Evolutionary conservation across 108 stramenopile genomes (phyloP).

Genomic region (Seminavis robusta): DNA sequence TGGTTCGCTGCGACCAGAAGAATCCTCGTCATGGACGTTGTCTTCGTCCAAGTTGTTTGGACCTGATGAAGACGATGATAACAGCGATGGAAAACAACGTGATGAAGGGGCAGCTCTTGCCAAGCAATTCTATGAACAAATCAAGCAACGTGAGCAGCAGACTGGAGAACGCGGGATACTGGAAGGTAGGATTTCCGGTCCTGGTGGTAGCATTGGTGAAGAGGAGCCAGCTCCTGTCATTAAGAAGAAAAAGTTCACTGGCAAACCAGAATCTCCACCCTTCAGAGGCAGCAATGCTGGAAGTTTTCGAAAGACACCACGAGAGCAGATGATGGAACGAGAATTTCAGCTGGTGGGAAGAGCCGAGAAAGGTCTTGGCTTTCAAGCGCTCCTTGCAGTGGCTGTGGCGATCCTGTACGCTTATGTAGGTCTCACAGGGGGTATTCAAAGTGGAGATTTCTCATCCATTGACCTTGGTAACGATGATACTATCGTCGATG

Average conservation of each 20-base stretch:
- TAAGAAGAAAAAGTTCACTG: conserved; percentile 2
- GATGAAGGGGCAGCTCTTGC: not conserved
- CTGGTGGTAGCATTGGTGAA: not conserved
- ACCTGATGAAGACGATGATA: conserved; percentile 4
- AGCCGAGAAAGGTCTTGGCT: conserved; percentile 3
- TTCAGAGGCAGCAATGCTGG: not conserved
- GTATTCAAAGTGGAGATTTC: conserved; percentile 20
- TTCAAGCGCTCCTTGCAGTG: conserved; percentile 22
- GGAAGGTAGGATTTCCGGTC: not conserved
- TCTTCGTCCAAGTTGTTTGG: conserved; percentile 1
- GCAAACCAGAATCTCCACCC: not conserved
- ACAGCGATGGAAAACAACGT: not conserved
- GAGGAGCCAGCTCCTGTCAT: not conserved
- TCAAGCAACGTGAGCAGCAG: not conserved
- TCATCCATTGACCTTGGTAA: too few species aligned
- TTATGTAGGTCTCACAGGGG: conserved; percentile 25
- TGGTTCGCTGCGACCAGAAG: too few species aligned
- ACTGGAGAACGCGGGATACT: not conserved
- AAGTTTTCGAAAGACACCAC: not conserved
- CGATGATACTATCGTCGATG: too few species aligned
- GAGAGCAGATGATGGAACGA: conserved; percentile 19
- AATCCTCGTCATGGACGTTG: not conserved
- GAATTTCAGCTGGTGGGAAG: conserved; percentile 15
- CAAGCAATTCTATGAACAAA: conserved; percentile 7
- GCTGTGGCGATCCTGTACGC: conserved; percentile 16